Conservation (phyloP, 768 basidiomycete genomes). For the Rhodotorula diobovata region DNA sequence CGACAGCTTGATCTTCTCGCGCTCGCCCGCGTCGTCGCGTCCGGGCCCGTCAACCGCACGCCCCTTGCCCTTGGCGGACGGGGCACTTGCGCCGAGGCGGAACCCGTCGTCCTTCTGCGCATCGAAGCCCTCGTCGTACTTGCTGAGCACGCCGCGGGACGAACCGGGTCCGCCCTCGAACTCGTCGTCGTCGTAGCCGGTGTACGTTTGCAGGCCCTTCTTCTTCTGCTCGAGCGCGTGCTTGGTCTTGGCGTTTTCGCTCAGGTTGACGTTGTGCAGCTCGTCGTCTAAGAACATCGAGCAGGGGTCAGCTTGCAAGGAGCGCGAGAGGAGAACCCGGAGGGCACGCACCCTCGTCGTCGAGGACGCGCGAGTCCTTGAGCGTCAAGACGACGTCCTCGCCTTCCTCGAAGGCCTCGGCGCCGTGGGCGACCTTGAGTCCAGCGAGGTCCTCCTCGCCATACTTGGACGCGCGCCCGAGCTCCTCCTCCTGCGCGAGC, state of each 20-base stretch:
- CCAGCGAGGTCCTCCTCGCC: conserved; percentile 67
- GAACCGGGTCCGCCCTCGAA: conserved; percentile 69
- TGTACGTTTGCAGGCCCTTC: conserved; percentile 69
- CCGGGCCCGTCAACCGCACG: not conserved
- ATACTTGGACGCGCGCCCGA: conserved; percentile 16
- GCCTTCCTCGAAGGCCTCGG: conserved; percentile 85
- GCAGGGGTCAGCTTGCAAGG: conserved; percentile 1
- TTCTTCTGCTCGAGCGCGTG: conserved; percentile 79
- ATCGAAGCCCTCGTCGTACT: conserved; percentile 88
- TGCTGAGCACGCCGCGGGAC: conserved; percentile 76
- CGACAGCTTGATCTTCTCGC: conserved; percentile 51
- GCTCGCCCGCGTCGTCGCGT: conserved; percentile 9
- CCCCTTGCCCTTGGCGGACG: conserved; percentile 20
- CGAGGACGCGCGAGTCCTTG: conserved; percentile 91
- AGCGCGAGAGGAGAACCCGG: conserved; percentile 7
- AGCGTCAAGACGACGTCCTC: conserved; percentile 92
- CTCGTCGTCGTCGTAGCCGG: conserved; percentile 94
- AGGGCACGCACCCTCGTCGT: conserved; percentile 69
- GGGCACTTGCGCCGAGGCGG: conserved; percentile 61
- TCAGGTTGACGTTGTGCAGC: conserved; percentile 90
- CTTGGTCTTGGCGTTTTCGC: conserved; percentile 73
- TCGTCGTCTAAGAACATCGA: conserved; percentile 71
- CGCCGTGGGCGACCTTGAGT: conserved; percentile 92
- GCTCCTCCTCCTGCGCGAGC: conserved; percentile 61
- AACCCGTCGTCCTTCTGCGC: conserved; percentile 74